A percentile compares a stretch with the other conserved stretches of the same genome.
phyloP scores from a whole-genome alignment of 805 yeast species.

The Hermanozyma aechmeae region DNA sequence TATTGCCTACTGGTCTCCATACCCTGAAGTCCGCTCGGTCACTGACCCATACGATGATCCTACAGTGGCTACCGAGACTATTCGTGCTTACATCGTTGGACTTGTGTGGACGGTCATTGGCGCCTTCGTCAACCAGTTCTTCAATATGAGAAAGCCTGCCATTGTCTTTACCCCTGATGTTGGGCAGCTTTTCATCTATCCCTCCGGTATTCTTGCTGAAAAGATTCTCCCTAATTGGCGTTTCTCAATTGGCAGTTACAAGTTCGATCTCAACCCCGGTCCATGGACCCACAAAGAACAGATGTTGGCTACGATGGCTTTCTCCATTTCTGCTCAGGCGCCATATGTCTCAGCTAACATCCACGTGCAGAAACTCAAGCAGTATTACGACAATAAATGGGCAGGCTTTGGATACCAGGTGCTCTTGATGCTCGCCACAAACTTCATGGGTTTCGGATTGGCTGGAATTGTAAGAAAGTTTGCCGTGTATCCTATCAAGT shows the following conservation, averaged over 20 bases:
- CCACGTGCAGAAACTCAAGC: slow-evolving; percentile 4
- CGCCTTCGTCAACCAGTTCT: neutral
- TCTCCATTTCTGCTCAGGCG: slow-evolving; percentile 21
- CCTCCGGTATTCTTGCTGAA: neutral
- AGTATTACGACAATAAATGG: slow-evolving; percentile 25
- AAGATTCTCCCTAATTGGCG: neutral
- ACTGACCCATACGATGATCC: slow-evolving; percentile 33
- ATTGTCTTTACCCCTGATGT: neutral
- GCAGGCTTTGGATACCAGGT: slow-evolving; percentile 20
- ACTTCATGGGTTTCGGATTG: slow-evolving; percentile 22
- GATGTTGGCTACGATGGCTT: slow-evolving; percentile 46
- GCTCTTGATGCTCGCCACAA: slow-evolving; percentile 15
- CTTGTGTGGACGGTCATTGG: neutral
- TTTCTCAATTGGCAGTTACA: neutral
- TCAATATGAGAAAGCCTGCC: neutral
- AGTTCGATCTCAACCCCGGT: slow-evolving; percentile 43
- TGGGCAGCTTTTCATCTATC: neutral
- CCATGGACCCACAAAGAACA: slow-evolving; percentile 61
- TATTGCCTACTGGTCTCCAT: slow-evolving; percentile 31
- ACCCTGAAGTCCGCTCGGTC: slow-evolving; percentile 31
- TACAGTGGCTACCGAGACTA: slow-evolving; percentile 23
- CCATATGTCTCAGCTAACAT: slow-evolving; percentile 19
- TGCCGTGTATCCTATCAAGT: slow-evolving; percentile 40
- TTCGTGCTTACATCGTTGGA: slow-evolving; percentile 4
- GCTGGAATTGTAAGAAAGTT: slow-evolving; percentile 22